phyloP scores from a whole-genome alignment of 164 flowering plant species.

The Berberis vulgaris region DNA sequence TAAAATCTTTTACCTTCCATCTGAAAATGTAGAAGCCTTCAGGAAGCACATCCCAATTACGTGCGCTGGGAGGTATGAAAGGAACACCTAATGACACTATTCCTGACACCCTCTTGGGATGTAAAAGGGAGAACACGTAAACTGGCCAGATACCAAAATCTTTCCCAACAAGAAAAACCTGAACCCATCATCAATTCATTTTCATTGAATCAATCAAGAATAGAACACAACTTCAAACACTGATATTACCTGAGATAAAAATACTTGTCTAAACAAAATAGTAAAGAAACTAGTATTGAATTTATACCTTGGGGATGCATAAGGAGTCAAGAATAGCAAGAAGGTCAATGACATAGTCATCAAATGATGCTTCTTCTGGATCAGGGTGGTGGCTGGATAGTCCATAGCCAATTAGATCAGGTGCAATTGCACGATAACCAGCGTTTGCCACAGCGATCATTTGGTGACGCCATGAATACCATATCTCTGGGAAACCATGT shows the following conservation, averaged over 20 bases:
- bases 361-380: slow-evolving; percentile 24
- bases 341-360: slow-evolving; percentile 21
- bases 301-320: slow-evolving; percentile 18
- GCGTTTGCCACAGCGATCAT: slow-evolving; percentile 46
- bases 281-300: neutral
- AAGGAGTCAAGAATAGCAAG: slow-evolving; percentile 22
- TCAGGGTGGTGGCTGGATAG: slow-evolving; percentile 43
- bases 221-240: no score
- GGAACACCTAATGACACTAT: neutral
- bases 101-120: neutral
- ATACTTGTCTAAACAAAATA: neutral
- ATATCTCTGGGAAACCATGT: slow-evolving; percentile 47
- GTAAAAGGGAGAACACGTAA: neutral
- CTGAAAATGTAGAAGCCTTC: neutral
- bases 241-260: no score
- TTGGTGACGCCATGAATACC: slow-evolving; percentile 67
- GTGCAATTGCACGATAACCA: slow-evolving; percentile 43
- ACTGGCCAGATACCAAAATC: neutral
- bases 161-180: slow-evolving; percentile 1
- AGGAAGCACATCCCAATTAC: neutral
- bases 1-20: neutral
- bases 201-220: neutral
- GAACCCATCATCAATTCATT: neutral
- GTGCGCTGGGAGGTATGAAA: neutral
- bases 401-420: slow-evolving; percentile 61